Evolutionary conservation across 2,329 filamentous ascomycete species (phyloP).

Genomic region (Xylaria sp.): DNA sequence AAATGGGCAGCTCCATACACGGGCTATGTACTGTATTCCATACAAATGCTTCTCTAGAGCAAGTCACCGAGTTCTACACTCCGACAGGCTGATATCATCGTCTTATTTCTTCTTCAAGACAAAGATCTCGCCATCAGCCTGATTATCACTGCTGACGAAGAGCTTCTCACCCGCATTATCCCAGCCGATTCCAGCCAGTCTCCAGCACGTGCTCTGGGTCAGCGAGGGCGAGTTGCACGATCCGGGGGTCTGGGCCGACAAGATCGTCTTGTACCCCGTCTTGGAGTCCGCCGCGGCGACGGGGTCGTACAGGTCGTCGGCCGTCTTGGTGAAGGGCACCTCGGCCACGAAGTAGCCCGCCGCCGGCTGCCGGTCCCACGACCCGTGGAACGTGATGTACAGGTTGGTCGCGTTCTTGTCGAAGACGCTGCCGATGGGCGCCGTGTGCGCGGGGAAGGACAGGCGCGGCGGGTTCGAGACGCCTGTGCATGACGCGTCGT

Average conservation of each 20-base stretch:
- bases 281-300: slow-evolving; percentile 51
- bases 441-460: slow-evolving; percentile 67
- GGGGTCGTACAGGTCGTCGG: slow-evolving; percentile 47
- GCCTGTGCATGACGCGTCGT: slow-evolving; percentile 45
- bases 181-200: slow-evolving; percentile 60
- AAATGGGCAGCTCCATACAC: neutral
- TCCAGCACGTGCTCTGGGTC: too few species aligned
- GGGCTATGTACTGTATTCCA: neutral
- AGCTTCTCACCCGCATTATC: slow-evolving; percentile 57
- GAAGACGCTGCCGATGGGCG: slow-evolving; percentile 57
- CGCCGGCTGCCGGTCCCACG: slow-evolving; percentile 58
- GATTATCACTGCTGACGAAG: slow-evolving; percentile 63
- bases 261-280: slow-evolving; percentile 58
- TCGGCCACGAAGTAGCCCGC: slow-evolving; percentile 53
- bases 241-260: slow-evolving; percentile 59
- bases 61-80: too few species aligned
- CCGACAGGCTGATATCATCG: neutral
- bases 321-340: slow-evolving; percentile 52
- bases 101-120: slow-evolving; percentile 45
- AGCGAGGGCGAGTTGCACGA: slow-evolving; percentile 56
- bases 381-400: slow-evolving; percentile 73
- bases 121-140: slow-evolving; percentile 60
- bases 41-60: neutral
- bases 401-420: slow-evolving; percentile 65
- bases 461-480: slow-evolving; percentile 57